phyloP scores from a whole-genome alignment of 805 yeast genomes.

The Metschnikowia borealis region DNA sequence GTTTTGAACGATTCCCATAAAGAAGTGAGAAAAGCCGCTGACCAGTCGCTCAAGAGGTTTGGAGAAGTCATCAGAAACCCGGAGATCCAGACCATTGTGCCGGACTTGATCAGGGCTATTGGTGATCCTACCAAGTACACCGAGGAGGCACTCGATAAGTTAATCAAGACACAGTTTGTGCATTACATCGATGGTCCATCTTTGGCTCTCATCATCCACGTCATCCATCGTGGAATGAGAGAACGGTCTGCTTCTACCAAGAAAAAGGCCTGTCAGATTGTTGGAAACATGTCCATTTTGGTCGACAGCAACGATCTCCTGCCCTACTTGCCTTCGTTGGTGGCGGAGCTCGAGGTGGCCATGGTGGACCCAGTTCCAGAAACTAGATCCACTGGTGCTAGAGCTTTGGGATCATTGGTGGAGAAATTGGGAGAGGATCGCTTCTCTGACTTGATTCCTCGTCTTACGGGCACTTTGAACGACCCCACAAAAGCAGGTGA shows the following conservation, averaged over 20 bases:
- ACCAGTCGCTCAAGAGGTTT: conserved; percentile 77
- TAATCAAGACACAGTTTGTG: conserved; percentile 87
- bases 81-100: conserved; percentile 90
- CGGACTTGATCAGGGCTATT: conserved; percentile 81
- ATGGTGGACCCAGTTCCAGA: conserved; percentile 99
- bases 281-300: conserved; percentile 96
- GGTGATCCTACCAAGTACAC: conserved; percentile 94
- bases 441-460: conserved; percentile 87
- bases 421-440: conserved; percentile 94
- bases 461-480: conserved; percentile 67
- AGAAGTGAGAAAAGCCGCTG: conserved; percentile 95
- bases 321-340: conserved; percentile 76
- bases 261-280: conserved; percentile 94
- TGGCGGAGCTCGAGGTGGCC: conserved; percentile 81
- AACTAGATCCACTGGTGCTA: conserved; percentile 94
- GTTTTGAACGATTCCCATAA: conserved; percentile 93
- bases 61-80: conserved; percentile 98
- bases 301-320: conserved; percentile 83
- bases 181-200: conserved; percentile 99
- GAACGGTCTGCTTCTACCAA: conserved; percentile 93
- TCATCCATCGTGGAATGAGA: conserved; percentile 90
- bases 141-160: conserved; percentile 78
- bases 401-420: conserved; percentile 94
- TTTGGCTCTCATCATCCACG: conserved; percentile 89
- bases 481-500: conserved; percentile 84